phyloP scores from a whole-genome alignment of 805 yeast species.

The Lachancea kluyveri region DNA sequence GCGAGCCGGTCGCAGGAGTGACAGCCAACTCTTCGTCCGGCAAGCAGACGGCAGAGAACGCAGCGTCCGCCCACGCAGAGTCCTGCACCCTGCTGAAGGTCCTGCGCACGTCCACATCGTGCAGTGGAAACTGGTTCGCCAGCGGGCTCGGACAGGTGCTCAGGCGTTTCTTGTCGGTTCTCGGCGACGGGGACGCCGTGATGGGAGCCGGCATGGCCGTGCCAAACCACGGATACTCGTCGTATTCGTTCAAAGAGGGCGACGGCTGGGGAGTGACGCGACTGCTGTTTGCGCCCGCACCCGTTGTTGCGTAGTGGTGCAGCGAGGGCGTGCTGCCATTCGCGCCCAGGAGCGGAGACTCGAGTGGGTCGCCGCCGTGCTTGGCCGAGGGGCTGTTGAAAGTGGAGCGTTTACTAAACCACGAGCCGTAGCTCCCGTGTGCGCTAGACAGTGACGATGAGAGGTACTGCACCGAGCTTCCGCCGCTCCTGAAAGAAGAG shows the following conservation, averaged over 20 bases:
- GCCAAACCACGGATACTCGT: constrained; percentile 37
- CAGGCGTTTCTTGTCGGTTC: too few species aligned
- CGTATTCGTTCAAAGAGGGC: constrained; percentile 33
- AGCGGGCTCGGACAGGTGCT: too few species aligned
- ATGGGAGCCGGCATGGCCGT: too few species aligned
- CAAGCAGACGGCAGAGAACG: constrained; percentile 15
- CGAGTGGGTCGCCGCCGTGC: constrained; percentile 21
- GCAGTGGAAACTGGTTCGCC: too few species aligned
- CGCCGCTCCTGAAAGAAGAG: constrained; percentile 31
- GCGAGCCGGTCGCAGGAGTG: background rate
- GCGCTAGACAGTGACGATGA: constrained; percentile 35
- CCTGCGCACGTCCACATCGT: constrained; percentile 14
- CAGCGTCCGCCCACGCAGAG: constrained; percentile 23
- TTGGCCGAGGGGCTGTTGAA: constrained; percentile 22
- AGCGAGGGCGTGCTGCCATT: constrained; percentile 26
- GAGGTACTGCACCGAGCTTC: constrained; percentile 33
- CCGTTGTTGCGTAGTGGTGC: constrained; percentile 17
- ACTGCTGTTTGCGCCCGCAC: constrained; percentile 9
- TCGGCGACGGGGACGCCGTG: too few species aligned
- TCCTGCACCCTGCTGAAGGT: constrained; percentile 25
- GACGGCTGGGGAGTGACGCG: constrained; percentile 31
- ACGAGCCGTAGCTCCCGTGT: constrained; percentile 28
- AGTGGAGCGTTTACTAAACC: constrained; percentile 28
- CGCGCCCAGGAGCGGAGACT: constrained; percentile 20
- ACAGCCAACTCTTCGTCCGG: constrained; percentile 1